Evolutionary conservation across 192 early-diverging fungal genomes (phyloP).

Genomic region (Coemansia sp.): DNA sequence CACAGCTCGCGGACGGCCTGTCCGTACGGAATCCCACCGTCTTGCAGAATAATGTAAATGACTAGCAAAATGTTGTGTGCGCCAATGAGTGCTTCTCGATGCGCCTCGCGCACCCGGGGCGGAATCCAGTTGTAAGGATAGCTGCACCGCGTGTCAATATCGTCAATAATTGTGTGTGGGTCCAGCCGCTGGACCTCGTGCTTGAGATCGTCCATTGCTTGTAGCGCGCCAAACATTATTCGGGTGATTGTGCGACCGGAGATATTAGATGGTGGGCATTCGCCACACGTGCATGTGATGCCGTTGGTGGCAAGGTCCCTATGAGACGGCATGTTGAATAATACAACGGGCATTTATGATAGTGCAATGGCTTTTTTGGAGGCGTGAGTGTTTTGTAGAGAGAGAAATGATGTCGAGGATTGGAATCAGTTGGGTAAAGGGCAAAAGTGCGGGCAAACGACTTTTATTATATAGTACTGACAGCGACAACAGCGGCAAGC

Average conservation of each 20-base stretch:
- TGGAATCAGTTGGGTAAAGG: too few species aligned
- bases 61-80: conserved; percentile 43
- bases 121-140: conserved; percentile 53
- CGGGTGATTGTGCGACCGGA: conserved; percentile 26
- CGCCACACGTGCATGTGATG: conserved; percentile 28
- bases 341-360: conserved; percentile 4
- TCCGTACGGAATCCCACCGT: conserved; percentile 24
- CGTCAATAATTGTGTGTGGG: conserved; percentile 15
- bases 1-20: conserved; percentile 25
- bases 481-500: too few species aligned
- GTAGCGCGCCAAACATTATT: conserved; percentile 38
- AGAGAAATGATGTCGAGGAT: too few species aligned
- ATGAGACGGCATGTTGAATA: conserved; percentile 2
- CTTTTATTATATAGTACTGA: too few species aligned
- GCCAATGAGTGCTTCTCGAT: conserved; percentile 33
- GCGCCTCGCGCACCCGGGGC: conserved; percentile 18
- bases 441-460: too few species aligned
- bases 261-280: conserved; percentile 28
- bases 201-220: conserved; percentile 42
- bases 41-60: conserved; percentile 40
- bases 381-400: background rate
- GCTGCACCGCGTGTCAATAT: conserved; percentile 14
- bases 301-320: background rate
- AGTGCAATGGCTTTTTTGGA: background rate
- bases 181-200: conserved; percentile 22